Evolutionary conservation across 345 rosid species (phyloP), one percentile per base, ranked within the genome.

Genomic region (Salix purpurea): DNA sequence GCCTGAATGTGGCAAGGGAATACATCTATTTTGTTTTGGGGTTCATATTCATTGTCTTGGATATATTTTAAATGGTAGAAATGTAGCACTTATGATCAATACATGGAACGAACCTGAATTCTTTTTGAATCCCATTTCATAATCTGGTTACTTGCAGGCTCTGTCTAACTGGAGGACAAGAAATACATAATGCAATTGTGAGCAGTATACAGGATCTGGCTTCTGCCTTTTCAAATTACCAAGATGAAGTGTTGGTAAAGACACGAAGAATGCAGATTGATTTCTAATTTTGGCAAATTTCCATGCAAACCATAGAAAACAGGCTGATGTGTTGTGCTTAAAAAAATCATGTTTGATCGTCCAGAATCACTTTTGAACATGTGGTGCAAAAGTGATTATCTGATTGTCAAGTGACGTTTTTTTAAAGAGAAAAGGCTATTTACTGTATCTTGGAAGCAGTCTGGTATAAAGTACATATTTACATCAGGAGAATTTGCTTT

Each of bases 201-300:
- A 95, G 98, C 93, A 90, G 98, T 74, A 85, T 95, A 89, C 98
- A 93, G 85, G 97, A 95, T 85, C 91, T 95, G 73, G 88, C 93
- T 70, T 80, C 92, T 81, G 90, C 91, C 67, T 89, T 95, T 76
- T 85, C 94, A 16, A 83, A 88, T 81, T 95, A 93, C 83, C 87
- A 88, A 78, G 99, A 93, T 85, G 99, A 95, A 93, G 99, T 95
- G 61, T 74, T 95, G 98, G 99, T 96, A 90, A 84, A 76, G 34
- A 70, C 84, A 69, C 50, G 54, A 68, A 70, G 65, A 72, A 46
- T 75, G 11, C 40, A 76, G 74, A 78, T 54, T 54, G 50, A 42
- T 32, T 48, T 74, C 52, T 34, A 11, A 70, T 60, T 74, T 58
- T 60, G 32, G 9, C 32, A 30, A 72, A 79, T 58, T 74, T 18